Evolutionary conservation across 495 filamentous ascomycete species (phyloP), one percentile per base, ranked within the genome.

Genomic region (Penicillium chermesinum): DNA sequence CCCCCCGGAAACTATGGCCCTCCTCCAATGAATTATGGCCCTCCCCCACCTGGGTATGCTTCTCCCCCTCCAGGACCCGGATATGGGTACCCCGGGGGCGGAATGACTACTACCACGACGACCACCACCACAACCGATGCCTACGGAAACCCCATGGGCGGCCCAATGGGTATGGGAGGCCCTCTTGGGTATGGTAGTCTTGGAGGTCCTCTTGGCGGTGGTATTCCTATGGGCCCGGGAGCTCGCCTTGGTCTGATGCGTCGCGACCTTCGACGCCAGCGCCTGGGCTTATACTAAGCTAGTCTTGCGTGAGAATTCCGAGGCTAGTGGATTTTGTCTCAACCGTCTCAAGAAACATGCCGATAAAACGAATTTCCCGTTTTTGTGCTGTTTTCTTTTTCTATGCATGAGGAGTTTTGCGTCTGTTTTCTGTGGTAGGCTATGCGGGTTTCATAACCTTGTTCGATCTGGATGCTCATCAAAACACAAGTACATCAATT

Each of bases 1-100:
- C 40, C 58, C 6, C 55, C 61, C 41, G 53, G 64, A 40, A n/a
- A n/a, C n/a, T n/a, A n/a, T n/a, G n/a, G n/a, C n/a, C n/a, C n/a
- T n/a, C n/a, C n/a, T n/a, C n/a, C n/a, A n/a, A n/a, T n/a, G n/a
- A n/a, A n/a, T n/a, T 30, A 61, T 7, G 25, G 25, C 16, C 40
- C 20, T 30, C 21, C 21, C 17, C 40, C 20, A 0, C 40, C 22
- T 15, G 38, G 38, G 1, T 42, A 32, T 15, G 20, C 9, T 2
- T 22, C 40, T 42, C 40, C 58, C 6, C 40, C 20, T 1, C 40
- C 22, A 32, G 38, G 38, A 1, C 20, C 19, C n/a, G 38, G 38
- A 6, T 40, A 40, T 8, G 14, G 12, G 7, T 3, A 19, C 10
- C 18, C 16, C 20, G n/a, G 20, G 38, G 1, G 2, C 15, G 38